phyloP scores from a whole-genome alignment of 257 asterid genomes.

The Anisodus tanguticus region DNA sequence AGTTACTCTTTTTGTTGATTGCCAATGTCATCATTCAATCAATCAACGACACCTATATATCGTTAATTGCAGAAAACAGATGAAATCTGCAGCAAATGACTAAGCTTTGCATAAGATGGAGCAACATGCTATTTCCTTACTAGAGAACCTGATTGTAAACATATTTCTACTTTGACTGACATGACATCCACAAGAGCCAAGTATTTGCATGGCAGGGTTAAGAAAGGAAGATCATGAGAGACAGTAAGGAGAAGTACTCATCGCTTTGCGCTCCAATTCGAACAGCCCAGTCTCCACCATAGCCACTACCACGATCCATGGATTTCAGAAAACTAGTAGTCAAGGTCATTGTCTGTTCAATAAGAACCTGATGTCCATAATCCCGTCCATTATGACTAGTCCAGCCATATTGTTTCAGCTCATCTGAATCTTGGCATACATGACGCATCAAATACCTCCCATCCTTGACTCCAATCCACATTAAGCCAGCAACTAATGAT shows the following conservation, averaged over 20 bases:
- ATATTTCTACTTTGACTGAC: neutral
- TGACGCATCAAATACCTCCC: constrained; percentile 88
- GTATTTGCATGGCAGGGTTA: constrained; percentile 10
- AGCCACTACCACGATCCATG: constrained; percentile 77
- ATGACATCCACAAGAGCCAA: constrained; percentile 2
- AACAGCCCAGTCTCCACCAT: constrained; percentile 98
- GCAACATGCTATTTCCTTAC: neutral
- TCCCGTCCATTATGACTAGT: constrained; percentile 89
- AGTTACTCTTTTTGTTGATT: neutral
- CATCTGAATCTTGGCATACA: constrained; percentile 88
- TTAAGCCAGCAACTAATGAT: constrained; percentile 90
- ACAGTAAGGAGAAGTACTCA: constrained; percentile 53
- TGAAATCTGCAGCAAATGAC: constrained; percentile 18
- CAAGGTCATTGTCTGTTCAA: constrained; percentile 72
- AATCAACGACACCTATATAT: constrained; percentile 9
- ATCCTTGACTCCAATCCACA: constrained; percentile 95
- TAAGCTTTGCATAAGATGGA: neutral
- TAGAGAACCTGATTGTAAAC: constrained; percentile 1
- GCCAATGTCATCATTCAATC: constrained; percentile 4
- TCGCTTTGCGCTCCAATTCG: constrained; percentile 71
- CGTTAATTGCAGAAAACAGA: constrained; percentile 15
- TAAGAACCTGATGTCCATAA: constrained; percentile 85
- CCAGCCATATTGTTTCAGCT: constrained; percentile 90
- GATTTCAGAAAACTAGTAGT: constrained; percentile 85
- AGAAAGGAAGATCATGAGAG: constrained; percentile 35